Evolutionary conservation across 805 yeast species (phyloP), one percentile per base, ranked within the genome.

Genomic region (Saccharomycopsis selenospora): DNA sequence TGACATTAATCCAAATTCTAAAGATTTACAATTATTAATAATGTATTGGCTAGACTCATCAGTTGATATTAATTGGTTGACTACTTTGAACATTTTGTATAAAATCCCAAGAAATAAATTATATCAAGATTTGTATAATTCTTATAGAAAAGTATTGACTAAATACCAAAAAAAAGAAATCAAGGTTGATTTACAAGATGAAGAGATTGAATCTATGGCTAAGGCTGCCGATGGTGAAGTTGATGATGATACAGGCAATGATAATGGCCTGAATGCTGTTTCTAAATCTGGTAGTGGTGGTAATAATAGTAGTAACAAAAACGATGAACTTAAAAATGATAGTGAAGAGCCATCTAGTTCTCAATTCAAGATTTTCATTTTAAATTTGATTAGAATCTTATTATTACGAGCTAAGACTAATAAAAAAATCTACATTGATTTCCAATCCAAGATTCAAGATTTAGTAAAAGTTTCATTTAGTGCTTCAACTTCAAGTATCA

Each of bases 401-500:
- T 56, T 80, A 11, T 49, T 56, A 0, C 64, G 68, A 45, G 69
- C 82, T 1, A 54, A 30, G 29, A 60, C 60, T 14, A 73, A 73
- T 50, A 47, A 63, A 0, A 59, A 58, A 23, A 57, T 79, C n/a
- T 63, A 71, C 24, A 60, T 64, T 1, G 68, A 63, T 40, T 59
- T 80, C 28, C 65, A 74, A 7, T 60, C 70, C 0, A 70, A 67
- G 42, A 70, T 82, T 4, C 70, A 78, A 6, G 95, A 85, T 18
- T 64, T 91, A 36, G 81, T 90, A 24, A 81, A 84, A 52, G 69
- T 88, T 3, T 80, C 96, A 1, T 90, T 87, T 58, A 72, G 83
- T 8, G 88, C 95, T 0, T 79, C 95, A 0, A 85, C 95, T 0
- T 77, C 95, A 0, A 74, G 82, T 3, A 73, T 86, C 2, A 64